Percentiles rank a stretch among this genome's conserved stretches.
Evolutionary conservation across 2,329 filamentous ascomycete species (phyloP).

Genomic region (Alternaria brassicae): DNA sequence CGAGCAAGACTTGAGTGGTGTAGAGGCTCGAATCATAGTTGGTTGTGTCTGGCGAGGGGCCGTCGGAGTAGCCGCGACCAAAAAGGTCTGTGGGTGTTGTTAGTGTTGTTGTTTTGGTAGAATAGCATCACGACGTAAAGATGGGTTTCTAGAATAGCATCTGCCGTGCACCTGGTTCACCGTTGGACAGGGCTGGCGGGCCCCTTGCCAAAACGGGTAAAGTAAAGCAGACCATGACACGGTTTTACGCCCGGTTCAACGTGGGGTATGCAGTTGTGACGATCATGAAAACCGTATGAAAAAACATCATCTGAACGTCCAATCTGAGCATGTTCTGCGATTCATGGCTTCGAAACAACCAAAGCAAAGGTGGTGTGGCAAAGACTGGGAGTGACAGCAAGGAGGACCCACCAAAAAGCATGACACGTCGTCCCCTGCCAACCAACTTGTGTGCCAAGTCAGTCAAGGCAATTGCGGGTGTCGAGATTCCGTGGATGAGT

Average conservation of each 20-base stretch:
- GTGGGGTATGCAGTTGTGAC: conserved; percentile 7
- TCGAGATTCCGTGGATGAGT: conserved; percentile 81
- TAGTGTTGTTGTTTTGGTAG: conserved; percentile 3
- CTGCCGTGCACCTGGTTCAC: conserved; percentile 14
- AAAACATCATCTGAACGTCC: background rate
- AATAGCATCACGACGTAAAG: background rate
- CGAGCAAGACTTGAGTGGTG: conserved; percentile 73
- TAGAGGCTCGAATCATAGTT: conserved; percentile 78
- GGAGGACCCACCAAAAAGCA: conserved; percentile 70
- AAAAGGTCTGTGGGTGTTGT: conserved; percentile 64
- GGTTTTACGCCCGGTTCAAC: conserved; percentile 4
- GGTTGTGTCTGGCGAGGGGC: conserved; percentile 64
- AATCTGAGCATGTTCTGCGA: background rate
- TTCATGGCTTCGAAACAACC: conserved; percentile 1
- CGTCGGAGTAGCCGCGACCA: conserved; percentile 79
- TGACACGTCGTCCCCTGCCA: conserved; percentile 72
- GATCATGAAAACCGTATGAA: background rate
- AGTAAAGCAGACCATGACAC: conserved; percentile 2
- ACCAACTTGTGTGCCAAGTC: conserved; percentile 71
- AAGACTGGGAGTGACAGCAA: conserved; percentile 11
- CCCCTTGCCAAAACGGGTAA: conserved; percentile 12
- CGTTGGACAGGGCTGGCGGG: conserved; percentile 16
- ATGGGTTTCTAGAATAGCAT: conserved; percentile 1
- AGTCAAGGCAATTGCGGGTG: conserved; percentile 74
- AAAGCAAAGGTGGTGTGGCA: background rate